These are phyloP conservation scores for Gossypium raimondii DNA, from an alignment of 345 rosid genomes.

Conservation along the genomic window DNA sequence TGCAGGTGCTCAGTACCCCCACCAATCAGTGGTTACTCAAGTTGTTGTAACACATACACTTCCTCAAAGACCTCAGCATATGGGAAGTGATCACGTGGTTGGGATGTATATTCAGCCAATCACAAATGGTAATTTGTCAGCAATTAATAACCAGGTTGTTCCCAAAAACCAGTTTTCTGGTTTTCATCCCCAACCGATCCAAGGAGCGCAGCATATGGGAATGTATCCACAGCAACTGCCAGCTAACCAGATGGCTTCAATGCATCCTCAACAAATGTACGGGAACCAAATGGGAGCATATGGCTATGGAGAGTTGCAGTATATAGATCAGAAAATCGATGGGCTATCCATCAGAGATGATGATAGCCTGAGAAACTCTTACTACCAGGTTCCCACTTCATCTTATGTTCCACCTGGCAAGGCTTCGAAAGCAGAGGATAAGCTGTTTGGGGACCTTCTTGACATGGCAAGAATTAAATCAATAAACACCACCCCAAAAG, in stretches of 20 bases:
- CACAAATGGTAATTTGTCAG: conserved; percentile 26
- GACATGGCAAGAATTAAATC: conserved; percentile 27
- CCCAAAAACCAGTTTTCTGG: conserved; percentile 42
- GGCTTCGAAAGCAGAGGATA: conserved; percentile 26
- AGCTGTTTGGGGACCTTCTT: neutral
- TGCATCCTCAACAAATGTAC: conserved; percentile 77
- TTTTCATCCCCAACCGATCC: conserved; percentile 42
- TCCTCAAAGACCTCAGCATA: conserved; percentile 46
- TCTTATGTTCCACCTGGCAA: conserved; percentile 57
- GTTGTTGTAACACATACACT: conserved; percentile 39
- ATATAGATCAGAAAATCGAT: conserved; percentile 34
- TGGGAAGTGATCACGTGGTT: conserved; percentile 42
- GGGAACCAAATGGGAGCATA: conserved; percentile 67
- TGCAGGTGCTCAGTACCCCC: conserved; percentile 56
- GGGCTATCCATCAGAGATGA: conserved; percentile 53
- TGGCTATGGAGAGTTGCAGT: conserved; percentile 68
- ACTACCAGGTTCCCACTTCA: conserved; percentile 49
- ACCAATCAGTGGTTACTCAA: conserved; percentile 49
- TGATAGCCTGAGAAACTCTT: conserved; percentile 31
- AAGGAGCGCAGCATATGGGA: conserved; percentile 57
- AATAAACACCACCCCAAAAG: conserved; percentile 57
- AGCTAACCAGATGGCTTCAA: conserved; percentile 59
- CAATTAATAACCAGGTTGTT: conserved; percentile 22
- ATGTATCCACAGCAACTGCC: conserved; percentile 53
- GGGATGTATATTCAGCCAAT: conserved; percentile 30